Conservation (phyloP, 2,329 filamentous ascomycete species). For the Diaporthe humulicola region DNA sequence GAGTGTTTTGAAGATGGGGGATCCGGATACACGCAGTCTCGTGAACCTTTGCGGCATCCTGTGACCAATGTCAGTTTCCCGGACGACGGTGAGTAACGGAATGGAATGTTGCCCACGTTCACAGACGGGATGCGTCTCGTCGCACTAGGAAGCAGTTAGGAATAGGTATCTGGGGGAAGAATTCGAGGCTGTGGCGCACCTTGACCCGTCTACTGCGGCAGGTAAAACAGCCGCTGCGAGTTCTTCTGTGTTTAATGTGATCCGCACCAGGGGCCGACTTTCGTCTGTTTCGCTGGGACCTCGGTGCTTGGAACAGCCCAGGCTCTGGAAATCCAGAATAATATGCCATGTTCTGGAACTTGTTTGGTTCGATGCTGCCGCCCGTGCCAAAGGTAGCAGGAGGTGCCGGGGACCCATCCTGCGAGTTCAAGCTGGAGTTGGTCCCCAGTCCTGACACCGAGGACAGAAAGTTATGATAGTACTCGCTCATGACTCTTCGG, state of each 20-base stretch:
- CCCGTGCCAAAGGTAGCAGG: slow-evolving; percentile 48
- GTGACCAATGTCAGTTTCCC: slow-evolving; percentile 40
- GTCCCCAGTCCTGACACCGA: slow-evolving; percentile 61
- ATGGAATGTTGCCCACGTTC: slow-evolving; percentile 69
- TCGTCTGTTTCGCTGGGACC: slow-evolving; percentile 63
- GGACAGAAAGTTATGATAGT: slow-evolving; percentile 68
- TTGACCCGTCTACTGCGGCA: slow-evolving; percentile 91
- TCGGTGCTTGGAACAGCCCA: slow-evolving; percentile 60
- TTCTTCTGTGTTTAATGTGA: slow-evolving; percentile 92
- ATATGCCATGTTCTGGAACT: slow-evolving; percentile 63
- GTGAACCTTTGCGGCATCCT: slow-evolving; percentile 92
- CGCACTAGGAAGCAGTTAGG: slow-evolving; percentile 74
- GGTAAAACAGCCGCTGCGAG: slow-evolving; percentile 92
- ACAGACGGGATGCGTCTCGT: slow-evolving; percentile 88
- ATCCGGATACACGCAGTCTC: slow-evolving; percentile 92
- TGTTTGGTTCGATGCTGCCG: slow-evolving; percentile 52
- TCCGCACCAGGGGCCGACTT: slow-evolving; percentile 69
- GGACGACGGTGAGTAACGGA: background rate
- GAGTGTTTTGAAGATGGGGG: slow-evolving; percentile 62
- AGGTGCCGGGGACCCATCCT: slow-evolving; percentile 55
- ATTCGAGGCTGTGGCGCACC: slow-evolving; percentile 54
- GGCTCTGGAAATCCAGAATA: slow-evolving; percentile 65
- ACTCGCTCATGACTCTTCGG: slow-evolving; percentile 63
- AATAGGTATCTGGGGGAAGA: background rate
- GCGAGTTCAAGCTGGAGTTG: slow-evolving; percentile 41